A percentile compares a stretch with the other conserved stretches of the same genome.
These are phyloP conservation scores for Stentor roeselii DNA, from an alignment of 73 alveolate species.

Conservation along the genomic window DNA sequence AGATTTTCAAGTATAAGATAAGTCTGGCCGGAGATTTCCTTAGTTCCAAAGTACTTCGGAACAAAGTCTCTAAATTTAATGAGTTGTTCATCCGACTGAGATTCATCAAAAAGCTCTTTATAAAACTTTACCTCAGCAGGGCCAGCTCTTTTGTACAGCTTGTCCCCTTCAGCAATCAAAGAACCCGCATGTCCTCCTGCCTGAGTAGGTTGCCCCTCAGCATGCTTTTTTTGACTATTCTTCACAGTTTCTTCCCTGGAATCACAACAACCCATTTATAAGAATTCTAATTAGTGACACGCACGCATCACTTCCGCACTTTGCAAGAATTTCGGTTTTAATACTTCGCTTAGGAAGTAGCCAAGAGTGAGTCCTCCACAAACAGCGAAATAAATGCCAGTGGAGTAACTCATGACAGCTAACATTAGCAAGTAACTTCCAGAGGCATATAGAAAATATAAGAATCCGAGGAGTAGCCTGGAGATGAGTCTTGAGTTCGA, in stretches of 20 bases:
- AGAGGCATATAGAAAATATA: background rate
- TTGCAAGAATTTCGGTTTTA: background rate
- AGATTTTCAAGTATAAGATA: constrained; percentile 25
- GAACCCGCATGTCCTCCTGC: constrained; percentile 25
- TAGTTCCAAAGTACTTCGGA: background rate
- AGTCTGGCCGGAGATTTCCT: background rate
- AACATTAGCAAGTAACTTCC: background rate
- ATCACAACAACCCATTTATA: too few species aligned
- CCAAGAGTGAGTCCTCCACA: background rate
- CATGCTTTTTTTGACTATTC: background rate
- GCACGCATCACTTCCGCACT: background rate
- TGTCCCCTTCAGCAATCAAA: constrained; percentile 9
- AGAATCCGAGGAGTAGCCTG: background rate
- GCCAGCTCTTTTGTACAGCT: background rate
- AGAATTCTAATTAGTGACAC: constrained; percentile 1
- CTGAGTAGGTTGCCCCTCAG: background rate
- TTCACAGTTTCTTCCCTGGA: too few species aligned
- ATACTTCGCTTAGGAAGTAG: background rate
- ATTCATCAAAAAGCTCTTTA: background rate
- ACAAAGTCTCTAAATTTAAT: constrained; percentile 1
- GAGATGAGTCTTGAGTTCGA: background rate
- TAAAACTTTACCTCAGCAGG: constrained; percentile 20
- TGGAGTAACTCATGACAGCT: background rate
- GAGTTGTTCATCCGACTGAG: background rate
- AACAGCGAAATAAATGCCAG: background rate